These are phyloP conservation scores for Coniosporium apollinis DNA, from an alignment of 495 filamentous ascomycete species.

Conservation along the genomic window DNA sequence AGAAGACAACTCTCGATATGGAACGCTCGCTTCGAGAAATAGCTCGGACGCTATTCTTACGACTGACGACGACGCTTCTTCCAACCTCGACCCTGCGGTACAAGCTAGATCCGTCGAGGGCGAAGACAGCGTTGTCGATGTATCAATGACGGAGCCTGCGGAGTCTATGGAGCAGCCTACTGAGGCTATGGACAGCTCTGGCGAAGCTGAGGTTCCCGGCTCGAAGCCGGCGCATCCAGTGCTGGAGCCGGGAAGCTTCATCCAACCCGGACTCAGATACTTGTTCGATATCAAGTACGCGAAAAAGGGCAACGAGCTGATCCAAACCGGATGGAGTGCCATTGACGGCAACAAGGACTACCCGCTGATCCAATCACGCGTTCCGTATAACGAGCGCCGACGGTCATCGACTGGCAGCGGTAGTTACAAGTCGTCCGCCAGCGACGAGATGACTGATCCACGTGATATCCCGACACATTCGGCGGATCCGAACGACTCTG, in stretches of 20 bases:
- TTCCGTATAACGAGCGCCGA: slow-evolving; percentile 15
- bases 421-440: too few species aligned
- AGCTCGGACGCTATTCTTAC: slow-evolving; percentile 59
- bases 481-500: not conserved
- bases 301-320: slow-evolving; percentile 29
- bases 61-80: slow-evolving; percentile 56
- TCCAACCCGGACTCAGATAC: slow-evolving; percentile 40
- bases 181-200: too few species aligned
- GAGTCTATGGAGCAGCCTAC: slow-evolving; percentile 19
- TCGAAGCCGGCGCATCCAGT: slow-evolving; percentile 28
- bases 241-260: slow-evolving; percentile 28
- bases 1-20: slow-evolving; percentile 27
- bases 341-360: slow-evolving; percentile 39
- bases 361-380: slow-evolving; percentile 39
- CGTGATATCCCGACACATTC: too few species aligned
- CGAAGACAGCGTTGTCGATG: slow-evolving; percentile 81
- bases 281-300: slow-evolving; percentile 57
- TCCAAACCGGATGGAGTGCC: slow-evolving; percentile 48
- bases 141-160: slow-evolving; percentile 57
- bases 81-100: slow-evolving; percentile 49
- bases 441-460: too few species aligned
- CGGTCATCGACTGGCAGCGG: slow-evolving; percentile 24
- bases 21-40: slow-evolving; percentile 27
- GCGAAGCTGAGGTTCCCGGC: too few species aligned
- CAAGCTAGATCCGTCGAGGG: slow-evolving; percentile 64